phyloP scores from a whole-genome alignment of 2,329 filamentous ascomycete species.

The Colletotrichum plurivorum region DNA sequence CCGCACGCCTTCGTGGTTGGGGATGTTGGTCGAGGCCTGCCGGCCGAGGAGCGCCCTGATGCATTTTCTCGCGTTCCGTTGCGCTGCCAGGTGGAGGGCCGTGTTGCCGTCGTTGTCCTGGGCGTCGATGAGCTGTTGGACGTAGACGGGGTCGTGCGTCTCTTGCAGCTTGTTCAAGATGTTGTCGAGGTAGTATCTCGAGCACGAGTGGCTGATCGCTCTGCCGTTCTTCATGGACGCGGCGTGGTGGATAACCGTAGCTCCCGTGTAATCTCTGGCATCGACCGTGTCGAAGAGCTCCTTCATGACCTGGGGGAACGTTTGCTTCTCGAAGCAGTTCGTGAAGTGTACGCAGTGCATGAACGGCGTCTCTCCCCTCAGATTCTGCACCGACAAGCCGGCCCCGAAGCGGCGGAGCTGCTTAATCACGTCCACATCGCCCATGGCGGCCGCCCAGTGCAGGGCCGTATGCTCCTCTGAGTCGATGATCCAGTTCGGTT shows the following conservation, averaged over 20 bases:
- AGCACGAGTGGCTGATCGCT: constrained; percentile 86
- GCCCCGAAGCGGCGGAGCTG: constrained; percentile 88
- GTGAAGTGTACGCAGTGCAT: constrained; percentile 97
- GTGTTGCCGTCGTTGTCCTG: constrained; percentile 93
- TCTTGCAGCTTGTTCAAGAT: constrained; percentile 90
- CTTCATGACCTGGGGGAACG: constrained; percentile 87
- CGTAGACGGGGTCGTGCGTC: constrained; percentile 79
- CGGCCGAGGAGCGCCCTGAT: constrained; percentile 84
- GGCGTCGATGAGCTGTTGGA: constrained; percentile 84
- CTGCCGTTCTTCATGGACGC: constrained; percentile 89
- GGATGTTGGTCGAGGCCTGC: constrained; percentile 85
- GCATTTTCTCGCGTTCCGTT: constrained; percentile 90
- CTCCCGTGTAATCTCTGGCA: constrained; percentile 82
- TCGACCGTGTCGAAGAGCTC: constrained; percentile 87
- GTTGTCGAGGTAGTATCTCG: constrained; percentile 93
- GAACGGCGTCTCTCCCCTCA: constrained; percentile 87
- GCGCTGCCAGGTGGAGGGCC: constrained; percentile 80
- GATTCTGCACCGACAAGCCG: constrained; percentile 78
- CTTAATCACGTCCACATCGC: constrained; percentile 91
- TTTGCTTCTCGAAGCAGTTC: constrained; percentile 95
- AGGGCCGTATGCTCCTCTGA: constrained; percentile 92
- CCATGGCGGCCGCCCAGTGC: constrained; percentile 98
- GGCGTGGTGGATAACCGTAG: constrained; percentile 95
- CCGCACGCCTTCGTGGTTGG: constrained; percentile 85
- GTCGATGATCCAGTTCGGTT: constrained; percentile 93